These are phyloP conservation scores for Asterella californica DNA, from an alignment of 225 moss, liverwort and hornwort species.

Conservation along the genomic window DNA sequence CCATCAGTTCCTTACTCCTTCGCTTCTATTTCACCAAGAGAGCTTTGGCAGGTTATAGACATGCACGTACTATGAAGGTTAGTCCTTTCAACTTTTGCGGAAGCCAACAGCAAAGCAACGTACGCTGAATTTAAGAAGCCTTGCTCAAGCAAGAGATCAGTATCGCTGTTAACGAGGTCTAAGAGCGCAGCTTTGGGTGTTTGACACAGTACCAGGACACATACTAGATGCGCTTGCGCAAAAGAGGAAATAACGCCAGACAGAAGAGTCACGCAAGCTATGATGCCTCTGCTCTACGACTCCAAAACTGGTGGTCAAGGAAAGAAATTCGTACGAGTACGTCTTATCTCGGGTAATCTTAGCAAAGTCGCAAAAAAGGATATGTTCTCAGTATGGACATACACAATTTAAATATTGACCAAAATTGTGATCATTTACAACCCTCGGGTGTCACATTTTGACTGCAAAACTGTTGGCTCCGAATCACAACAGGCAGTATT, in stretches of 20 bases:
- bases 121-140: neutral
- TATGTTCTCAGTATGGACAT: neutral
- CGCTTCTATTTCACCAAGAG: neutral
- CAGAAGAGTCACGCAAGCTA: neutral
- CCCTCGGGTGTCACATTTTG: constrained; percentile 3
- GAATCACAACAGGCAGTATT: neutral
- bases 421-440: constrained; percentile 14
- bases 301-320: neutral
- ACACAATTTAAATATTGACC: neutral
- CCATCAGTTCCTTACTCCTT: neutral
- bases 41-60: too few relatives aligned
- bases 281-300: neutral
- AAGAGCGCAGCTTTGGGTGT: neutral
- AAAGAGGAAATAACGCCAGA: neutral
- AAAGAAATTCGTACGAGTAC: too few relatives aligned
- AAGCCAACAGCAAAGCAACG: neutral
- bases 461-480: neutral
- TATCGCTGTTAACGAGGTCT: neutral
- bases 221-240: neutral
- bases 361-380: neutral
- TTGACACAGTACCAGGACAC: neutral
- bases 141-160: neutral
- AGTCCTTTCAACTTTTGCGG: neutral
- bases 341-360: too few relatives aligned
- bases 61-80: neutral